A percentile compares a stretch with the other conserved stretches of the same genome.
Conservation (phyloP, 305 asterid genomes). For the Solanum chacoense region DNA sequence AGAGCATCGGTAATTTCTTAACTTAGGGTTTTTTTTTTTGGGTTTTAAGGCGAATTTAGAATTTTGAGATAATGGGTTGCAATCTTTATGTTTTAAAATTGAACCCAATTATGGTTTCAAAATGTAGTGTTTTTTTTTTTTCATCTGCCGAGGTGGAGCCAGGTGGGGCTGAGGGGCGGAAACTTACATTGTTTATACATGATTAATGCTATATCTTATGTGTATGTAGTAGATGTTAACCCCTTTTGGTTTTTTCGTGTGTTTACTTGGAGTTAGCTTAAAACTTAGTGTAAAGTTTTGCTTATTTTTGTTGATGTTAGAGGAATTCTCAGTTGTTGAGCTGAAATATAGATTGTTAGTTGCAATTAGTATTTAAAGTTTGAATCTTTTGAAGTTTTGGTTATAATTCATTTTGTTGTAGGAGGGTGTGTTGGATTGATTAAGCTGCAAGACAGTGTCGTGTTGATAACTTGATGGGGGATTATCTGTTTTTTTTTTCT, state of each 20-base stretch:
- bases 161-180: neutral
- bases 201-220: neutral
- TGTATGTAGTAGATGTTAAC: neutral
- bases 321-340: neutral
- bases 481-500: neutral
- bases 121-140: neutral
- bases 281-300: neutral
- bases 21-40: neutral
- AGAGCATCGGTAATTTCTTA: neutral
- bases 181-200: neutral
- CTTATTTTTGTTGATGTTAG: neutral
- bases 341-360: neutral
- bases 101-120: neutral
- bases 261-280: neutral
- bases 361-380: neutral
- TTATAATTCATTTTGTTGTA: neutral
- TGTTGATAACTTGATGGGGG: slow-evolving; percentile 3
- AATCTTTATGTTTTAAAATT: neutral
- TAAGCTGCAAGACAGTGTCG: neutral
- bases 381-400: neutral
- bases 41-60: neutral
- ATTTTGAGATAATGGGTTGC: neutral
- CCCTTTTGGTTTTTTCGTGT: neutral
- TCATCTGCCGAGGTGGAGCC: neutral
- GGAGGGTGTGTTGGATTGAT: neutral